Conservation (phyloP, 805 yeast species). For the Monosporozyma siamensis region DNA sequence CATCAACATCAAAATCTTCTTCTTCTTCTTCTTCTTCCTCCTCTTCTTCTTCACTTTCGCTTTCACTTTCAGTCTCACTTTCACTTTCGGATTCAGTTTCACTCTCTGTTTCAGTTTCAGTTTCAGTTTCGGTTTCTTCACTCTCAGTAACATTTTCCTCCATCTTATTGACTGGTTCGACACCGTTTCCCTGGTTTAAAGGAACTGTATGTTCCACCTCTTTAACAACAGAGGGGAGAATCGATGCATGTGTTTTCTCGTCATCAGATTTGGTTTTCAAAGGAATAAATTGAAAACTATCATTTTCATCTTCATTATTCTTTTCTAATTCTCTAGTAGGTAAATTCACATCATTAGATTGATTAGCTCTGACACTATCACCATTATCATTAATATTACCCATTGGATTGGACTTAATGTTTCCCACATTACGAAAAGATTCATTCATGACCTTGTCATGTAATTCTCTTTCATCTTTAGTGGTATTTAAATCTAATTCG, state of each 20-base stretch:
- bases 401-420: no score
- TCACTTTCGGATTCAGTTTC: slow-evolving; percentile 3
- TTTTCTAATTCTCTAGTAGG: background rate
- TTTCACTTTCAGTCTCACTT: slow-evolving; percentile 3
- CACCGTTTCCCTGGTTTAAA: background rate
- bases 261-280: background rate
- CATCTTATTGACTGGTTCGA: background rate
- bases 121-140: background rate
- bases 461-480: background rate
- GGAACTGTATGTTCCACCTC: no score
- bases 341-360: background rate
- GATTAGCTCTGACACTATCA: background rate
- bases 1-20: slow-evolving; percentile 52
- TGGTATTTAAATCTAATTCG: background rate
- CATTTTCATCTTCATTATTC: background rate
- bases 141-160: background rate
- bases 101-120: slow-evolving; percentile 1
- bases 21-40: slow-evolving; percentile 14
- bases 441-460: background rate
- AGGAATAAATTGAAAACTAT: slow-evolving; percentile 1
- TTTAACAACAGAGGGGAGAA: no score
- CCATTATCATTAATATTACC: no score
- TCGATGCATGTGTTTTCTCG: background rate
- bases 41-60: slow-evolving; percentile 12
- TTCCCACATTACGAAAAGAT: no score